phyloP scores from a whole-genome alignment of 1,284 basidiomycete genomes.

The Pisolithus thermaeus region DNA sequence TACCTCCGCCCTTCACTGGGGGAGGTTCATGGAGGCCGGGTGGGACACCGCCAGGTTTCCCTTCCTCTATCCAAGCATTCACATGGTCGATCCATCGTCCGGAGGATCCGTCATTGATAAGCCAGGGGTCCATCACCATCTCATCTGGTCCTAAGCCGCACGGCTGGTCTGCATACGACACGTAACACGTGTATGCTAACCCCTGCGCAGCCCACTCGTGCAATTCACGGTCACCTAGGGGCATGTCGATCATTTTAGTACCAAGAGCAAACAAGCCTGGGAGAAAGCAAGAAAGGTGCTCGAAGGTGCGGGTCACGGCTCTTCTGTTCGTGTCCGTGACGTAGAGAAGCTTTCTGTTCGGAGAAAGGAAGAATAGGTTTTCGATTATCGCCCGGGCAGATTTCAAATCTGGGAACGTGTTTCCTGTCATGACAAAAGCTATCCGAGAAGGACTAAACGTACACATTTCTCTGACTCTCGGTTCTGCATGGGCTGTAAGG shows the following conservation, averaged over 20 bases:
- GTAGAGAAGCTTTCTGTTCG: slow-evolving; percentile 38
- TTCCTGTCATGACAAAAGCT: background rate
- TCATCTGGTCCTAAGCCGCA: slow-evolving; percentile 40
- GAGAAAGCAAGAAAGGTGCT: slow-evolving; percentile 48
- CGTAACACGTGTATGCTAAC: slow-evolving; percentile 40
- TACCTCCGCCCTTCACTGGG: slow-evolving; percentile 13
- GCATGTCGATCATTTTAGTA: slow-evolving; percentile 30
- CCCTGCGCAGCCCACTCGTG: slow-evolving; percentile 42
- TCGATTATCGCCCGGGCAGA: slow-evolving; percentile 33
- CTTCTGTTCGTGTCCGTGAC: slow-evolving; percentile 32
- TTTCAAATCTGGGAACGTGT: slow-evolving; percentile 29
- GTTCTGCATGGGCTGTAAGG: slow-evolving; percentile 36
- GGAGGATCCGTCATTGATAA: background rate
- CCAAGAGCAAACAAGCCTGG: slow-evolving; percentile 45
- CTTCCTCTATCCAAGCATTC: slow-evolving; percentile 30
- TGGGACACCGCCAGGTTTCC: slow-evolving; percentile 27
- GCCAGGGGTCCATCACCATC: slow-evolving; percentile 23
- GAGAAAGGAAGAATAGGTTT: slow-evolving; percentile 37
- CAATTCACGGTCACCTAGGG: slow-evolving; percentile 18
- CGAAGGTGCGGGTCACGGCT: slow-evolving; percentile 32
- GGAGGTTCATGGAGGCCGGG: slow-evolving; percentile 30
- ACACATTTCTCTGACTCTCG: slow-evolving; percentile 34
- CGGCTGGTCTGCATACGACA: slow-evolving; percentile 37
- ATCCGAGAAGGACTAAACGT: slow-evolving; percentile 12
- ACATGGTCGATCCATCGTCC: slow-evolving; percentile 33